Conservation (phyloP, 495 filamentous ascomycete species). For the Sordaria brevicollis region DNA sequence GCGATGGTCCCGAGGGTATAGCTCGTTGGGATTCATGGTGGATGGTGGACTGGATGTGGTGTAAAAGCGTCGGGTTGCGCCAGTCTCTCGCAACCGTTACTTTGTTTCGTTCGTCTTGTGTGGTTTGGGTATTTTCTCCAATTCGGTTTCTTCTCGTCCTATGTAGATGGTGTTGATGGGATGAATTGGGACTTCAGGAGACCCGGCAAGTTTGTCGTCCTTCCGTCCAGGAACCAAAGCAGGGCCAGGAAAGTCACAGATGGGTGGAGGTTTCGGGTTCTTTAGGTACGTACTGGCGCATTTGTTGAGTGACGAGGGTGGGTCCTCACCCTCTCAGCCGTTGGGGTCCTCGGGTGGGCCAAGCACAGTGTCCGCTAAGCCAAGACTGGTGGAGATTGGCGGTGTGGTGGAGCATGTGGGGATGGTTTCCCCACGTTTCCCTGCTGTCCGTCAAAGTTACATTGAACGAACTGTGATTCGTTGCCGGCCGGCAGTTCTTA, state of each 20-base stretch:
- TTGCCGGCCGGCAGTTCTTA: not conserved
- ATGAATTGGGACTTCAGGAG: not conserved
- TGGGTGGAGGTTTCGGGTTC: not conserved
- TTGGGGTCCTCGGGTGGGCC: not conserved
- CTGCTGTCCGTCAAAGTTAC: not conserved
- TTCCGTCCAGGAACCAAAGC: not conserved
- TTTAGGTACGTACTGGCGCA: not conserved
- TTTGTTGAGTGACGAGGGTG: not conserved
- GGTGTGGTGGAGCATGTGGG: not conserved
- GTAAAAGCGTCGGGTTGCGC: not conserved
- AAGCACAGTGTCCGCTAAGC: not conserved
- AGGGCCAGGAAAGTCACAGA: not conserved
- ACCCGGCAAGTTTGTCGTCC: not conserved
- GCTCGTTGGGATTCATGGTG: slow-evolving; percentile 19
- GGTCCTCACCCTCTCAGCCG: not conserved
- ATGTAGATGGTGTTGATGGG: not conserved
- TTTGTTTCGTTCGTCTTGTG: not conserved
- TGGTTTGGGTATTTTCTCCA: not conserved
- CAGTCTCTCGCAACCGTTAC: not conserved
- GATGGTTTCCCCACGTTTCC: not conserved
- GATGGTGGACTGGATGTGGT: not conserved
- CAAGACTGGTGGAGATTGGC: not conserved
- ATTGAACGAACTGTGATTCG: not conserved
- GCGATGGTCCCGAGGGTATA: slow-evolving; percentile 9
- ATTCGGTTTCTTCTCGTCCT: not conserved